Evolutionary conservation across 1,284 basidiomycete genomes (phyloP), one percentile per base, ranked within the genome.

Genomic region (Boletus albobrunnescens): DNA sequence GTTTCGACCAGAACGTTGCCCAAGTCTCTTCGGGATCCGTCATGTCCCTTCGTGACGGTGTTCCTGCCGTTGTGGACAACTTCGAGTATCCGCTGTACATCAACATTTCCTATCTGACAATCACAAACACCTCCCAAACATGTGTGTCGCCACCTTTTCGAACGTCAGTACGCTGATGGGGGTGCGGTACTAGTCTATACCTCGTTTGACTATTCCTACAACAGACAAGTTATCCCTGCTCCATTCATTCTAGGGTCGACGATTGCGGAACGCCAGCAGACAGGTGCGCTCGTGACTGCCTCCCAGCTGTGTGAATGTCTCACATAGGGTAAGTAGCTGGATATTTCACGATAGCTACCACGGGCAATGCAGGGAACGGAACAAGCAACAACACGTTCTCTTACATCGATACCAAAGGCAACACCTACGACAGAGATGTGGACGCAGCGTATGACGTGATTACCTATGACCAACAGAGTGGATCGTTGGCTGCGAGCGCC

Each of bases 41-140:
- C 16, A 49, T 65, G 12, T 85, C 84, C 13, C 76, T 72, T 0
- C 84, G 87, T 58, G 82, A 87, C 50, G 78, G 76, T 8, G 67
- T 75, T 3, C 54, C 71, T 6, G 64, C 68, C 1, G 64, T 87
- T n/a, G 54, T 67, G 6, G 87, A 89, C 57, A 56, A 67, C 2
- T 87, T 85, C 64, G 75, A 75, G 3, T 87, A 80, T 57, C 86
- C 86, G 0, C 57, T 88, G 23, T 72, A 71, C 55, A 77, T 87
- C 69, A 79, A 86, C 56, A 64, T 82, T 27, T 75, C 75, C 1
- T 60, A 70, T 36, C 54, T 79, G 24, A 69, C 71, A 8, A 58
- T 70, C 1, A 70, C 71, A 26, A 74, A 74, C 8, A 68, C 68
- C 16, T 71, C 67, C 43, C 10, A 40, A n/a, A 42, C 40, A 33